Conservation (phyloP, 2,329 filamentous ascomycete genomes). For the Daldinia sp. region DNA sequence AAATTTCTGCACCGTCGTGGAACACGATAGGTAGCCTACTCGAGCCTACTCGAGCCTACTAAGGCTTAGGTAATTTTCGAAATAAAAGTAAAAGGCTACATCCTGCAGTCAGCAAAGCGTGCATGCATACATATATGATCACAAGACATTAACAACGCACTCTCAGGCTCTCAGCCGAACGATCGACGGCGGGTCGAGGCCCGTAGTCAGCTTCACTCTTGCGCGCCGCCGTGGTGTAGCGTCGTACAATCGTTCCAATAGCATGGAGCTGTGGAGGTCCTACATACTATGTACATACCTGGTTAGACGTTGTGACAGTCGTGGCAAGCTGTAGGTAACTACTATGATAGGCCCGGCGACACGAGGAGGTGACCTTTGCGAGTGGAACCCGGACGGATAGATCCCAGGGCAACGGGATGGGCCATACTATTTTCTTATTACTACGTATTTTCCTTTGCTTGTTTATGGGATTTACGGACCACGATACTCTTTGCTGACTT, state of each 20-base stretch:
- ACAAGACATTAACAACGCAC: conserved; percentile 33
- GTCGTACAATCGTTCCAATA: conserved; percentile 19
- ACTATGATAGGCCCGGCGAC: conserved; percentile 16
- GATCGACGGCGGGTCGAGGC: conserved; percentile 18
- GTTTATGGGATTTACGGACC: not conserved
- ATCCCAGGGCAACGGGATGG: not conserved
- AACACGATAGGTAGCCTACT: not conserved
- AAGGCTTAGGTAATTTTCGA: conserved; percentile 35
- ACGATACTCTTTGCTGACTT: not conserved
- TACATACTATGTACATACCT: not conserved
- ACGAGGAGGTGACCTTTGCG: conserved; percentile 14
- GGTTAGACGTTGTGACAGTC: conserved; percentile 7
- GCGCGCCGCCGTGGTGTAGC: conserved; percentile 14
- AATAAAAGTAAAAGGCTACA: conserved; percentile 6
- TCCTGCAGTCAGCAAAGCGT: conserved; percentile 35
- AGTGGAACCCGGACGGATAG: not conserved
- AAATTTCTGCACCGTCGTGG: conserved; percentile 5
- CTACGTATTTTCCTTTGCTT: not conserved
- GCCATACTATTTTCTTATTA: too few species aligned
- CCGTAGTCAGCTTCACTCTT: conserved; percentile 6
- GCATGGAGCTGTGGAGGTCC: conserved; percentile 15
- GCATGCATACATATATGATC: conserved; percentile 36
- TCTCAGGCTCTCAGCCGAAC: conserved; percentile 6
- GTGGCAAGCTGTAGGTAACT: conserved; percentile 8
- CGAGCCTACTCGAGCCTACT: conserved; percentile 27